Base-by-base conservation (phyloP, 768 basidiomycete species). In the Lactarius trivialis region DNA sequence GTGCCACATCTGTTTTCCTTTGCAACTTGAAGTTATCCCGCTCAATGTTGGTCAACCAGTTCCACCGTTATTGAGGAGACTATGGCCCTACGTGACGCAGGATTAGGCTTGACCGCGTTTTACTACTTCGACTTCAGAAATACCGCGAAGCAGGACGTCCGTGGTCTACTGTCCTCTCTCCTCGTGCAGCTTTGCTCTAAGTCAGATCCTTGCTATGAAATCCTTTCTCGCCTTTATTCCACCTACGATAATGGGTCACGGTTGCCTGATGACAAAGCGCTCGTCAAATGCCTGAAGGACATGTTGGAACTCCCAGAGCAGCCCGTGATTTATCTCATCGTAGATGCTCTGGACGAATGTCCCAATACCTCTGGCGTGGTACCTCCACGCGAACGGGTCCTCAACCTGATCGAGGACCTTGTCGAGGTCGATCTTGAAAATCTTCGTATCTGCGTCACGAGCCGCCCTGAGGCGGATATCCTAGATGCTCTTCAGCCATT, bases 341-440 rank as follows among this genome's bases (percentile, higher is more conserved):
- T 60, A 4, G 60, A 60, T 24, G 53, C 34, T 11, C 53, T 60
- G 15, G 60, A 60, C 8, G 60, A 60, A n/a, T 60, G 60, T 32
- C 54, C 60, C 34, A 60, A 60, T 2, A 37, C n/a, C 15, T 37
- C 53, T 4, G 60, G 60, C 3, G 28, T 60, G 3, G 33, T 26
- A 0, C 28, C 60, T 3, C 24, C 53, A 12, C 60, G 60, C 21
- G 60, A 37, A 30, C 45, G 36, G 43, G 60, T 60, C 24, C 43
- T 60, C 12, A 6, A 49, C 2, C 21, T 55, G 4, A 19, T 60
- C 7, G 39, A 60, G n/a, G 12, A 9, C 11, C 28, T 60, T 24
- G 45, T 60, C 14, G 43, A 49, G 21, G 17, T 37, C 11, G 24
- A 48, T 17, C 53, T 55, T 55, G 26, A n/a, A 49, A 45, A 60